Conservation (phyloP, 495 filamentous ascomycete genomes). For the Viridothelium virens region DNA sequence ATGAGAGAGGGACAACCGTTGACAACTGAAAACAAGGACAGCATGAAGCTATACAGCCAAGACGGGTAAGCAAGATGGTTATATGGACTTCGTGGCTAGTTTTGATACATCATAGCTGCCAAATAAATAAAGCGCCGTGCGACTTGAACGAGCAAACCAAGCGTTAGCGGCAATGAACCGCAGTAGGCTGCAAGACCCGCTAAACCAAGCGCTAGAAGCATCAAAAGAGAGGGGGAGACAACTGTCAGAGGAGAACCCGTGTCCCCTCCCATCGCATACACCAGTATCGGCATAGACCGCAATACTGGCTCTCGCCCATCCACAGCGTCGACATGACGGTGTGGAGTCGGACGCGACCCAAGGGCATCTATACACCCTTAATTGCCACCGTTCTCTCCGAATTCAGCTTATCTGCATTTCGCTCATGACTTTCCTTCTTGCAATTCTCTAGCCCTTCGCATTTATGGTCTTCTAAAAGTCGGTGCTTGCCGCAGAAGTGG, state of each 20-base stretch:
- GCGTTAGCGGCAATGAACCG: neutral
- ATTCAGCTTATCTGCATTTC: slow-evolving; percentile 86
- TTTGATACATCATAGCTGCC: neutral
- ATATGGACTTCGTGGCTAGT: no score
- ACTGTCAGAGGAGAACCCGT: neutral
- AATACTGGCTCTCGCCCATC: neutral
- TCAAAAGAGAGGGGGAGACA: neutral
- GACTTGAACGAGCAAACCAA: neutral
- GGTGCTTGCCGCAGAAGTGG: slow-evolving; percentile 88
- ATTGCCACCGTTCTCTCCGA: slow-evolving; percentile 72
- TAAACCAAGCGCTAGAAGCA: neutral
- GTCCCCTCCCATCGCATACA: neutral
- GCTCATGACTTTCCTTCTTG: slow-evolving; percentile 89
- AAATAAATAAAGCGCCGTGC: neutral
- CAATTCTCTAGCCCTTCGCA: slow-evolving; percentile 93
- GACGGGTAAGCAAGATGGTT: no score
- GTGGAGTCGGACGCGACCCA: neutral
- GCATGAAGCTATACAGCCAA: no score
- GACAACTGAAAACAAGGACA: no score
- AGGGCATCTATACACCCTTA: slow-evolving; percentile 47
- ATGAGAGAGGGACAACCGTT: no score
- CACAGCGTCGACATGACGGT: neutral
- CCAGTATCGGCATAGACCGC: neutral
- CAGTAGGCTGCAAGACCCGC: neutral
- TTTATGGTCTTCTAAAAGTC: slow-evolving; percentile 86